These are phyloP conservation scores for Claviceps sp. DNA, from an alignment of 2,329 filamentous ascomycete species.

Conservation along the genomic window DNA sequence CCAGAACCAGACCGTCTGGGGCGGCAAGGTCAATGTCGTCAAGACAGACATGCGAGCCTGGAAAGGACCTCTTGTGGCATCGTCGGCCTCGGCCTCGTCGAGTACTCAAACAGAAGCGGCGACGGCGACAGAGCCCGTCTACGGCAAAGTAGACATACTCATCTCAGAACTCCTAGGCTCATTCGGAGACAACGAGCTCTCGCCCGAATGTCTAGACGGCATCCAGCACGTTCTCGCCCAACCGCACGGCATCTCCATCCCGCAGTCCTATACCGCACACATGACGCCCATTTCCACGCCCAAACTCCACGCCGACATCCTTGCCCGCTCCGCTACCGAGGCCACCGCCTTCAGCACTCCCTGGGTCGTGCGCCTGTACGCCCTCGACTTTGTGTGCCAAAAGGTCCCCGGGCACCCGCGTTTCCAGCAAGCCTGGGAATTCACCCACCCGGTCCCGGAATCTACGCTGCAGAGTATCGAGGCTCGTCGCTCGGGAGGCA, in stretches of 20 bases:
- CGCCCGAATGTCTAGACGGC: conserved; percentile 89
- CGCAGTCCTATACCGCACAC: conserved; percentile 84
- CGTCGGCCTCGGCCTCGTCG: conserved; percentile 21
- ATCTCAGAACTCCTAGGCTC: conserved; percentile 90
- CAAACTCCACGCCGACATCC: conserved; percentile 70
- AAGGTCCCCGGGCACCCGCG: conserved; percentile 40
- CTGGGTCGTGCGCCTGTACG: conserved; percentile 87
- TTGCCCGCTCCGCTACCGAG: conserved; percentile 46
- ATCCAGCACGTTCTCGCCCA: conserved; percentile 78
- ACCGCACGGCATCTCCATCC: conserved; percentile 81
- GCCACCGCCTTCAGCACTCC: conserved; percentile 73
- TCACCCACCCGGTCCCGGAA: conserved; percentile 58
- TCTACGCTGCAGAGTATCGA: conserved; percentile 41
- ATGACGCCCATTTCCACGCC: conserved; percentile 85
- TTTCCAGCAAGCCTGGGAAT: conserved; percentile 73
- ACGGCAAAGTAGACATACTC: conserved; percentile 73
- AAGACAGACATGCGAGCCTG: conserved; percentile 97
- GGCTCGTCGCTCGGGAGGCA: conserved; percentile 48
- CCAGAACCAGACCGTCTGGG: conserved; percentile 76
- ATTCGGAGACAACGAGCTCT: conserved; percentile 94
- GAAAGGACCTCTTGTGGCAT: conserved; percentile 58
- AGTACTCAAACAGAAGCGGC: conserved; percentile 6
- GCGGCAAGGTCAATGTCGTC: conserved; percentile 66
- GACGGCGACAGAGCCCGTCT: conserved; percentile 28
- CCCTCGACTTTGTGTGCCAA: conserved; percentile 73